A percentile compares a stretch with the other conserved stretches of the same genome.
Evolutionary conservation across 208 protist genomes (phyloP).

Genomic region (Novymonas esmeraldas): DNA sequence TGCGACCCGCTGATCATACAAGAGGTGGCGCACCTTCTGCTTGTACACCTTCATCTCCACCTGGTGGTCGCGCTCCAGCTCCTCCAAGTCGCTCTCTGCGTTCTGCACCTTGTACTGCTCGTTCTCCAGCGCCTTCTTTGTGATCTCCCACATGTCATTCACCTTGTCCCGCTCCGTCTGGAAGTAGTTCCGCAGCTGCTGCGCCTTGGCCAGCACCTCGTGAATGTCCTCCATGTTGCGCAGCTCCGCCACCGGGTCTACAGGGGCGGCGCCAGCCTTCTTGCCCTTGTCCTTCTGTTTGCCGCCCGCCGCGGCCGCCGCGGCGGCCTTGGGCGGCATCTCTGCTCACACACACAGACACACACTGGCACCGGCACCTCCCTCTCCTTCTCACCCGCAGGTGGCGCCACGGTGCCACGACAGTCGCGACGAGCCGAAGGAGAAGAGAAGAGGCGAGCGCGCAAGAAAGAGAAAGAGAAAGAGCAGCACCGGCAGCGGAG

Average conservation of each 20-base stretch:
- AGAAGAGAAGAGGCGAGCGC: too few species aligned
- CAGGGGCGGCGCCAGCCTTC: slow-evolving; percentile 24
- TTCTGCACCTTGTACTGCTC: slow-evolving; percentile 77
- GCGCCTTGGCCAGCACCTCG: slow-evolving; percentile 83
- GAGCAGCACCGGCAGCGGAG: too few species aligned
- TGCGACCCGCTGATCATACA: slow-evolving; percentile 94
- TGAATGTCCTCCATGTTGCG: slow-evolving; percentile 65
- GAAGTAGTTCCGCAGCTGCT: slow-evolving; percentile 96
- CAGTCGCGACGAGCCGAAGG: too few species aligned
- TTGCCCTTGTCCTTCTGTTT: slow-evolving; percentile 33
- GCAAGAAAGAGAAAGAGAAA: too few species aligned
- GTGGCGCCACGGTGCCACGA: too few species aligned
- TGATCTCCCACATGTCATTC: slow-evolving; percentile 93
- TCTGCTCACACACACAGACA: background rate
- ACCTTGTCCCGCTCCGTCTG: slow-evolving; percentile 97
- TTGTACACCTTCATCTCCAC: slow-evolving; percentile 98
- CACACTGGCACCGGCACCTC: too few species aligned
- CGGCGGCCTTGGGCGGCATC: slow-evolving; percentile 43
- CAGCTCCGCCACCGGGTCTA: slow-evolving; percentile 45
- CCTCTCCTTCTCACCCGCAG: too few species aligned
- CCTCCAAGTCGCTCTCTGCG: slow-evolving; percentile 93
- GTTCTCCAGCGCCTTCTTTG: slow-evolving; percentile 93
- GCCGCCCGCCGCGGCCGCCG: slow-evolving; percentile 15
- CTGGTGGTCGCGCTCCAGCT: slow-evolving; percentile 94
- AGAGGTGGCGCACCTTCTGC: slow-evolving; percentile 96